phyloP scores from a whole-genome alignment of 176 grass and related monocot species.

The Oryza officinalis region DNA sequence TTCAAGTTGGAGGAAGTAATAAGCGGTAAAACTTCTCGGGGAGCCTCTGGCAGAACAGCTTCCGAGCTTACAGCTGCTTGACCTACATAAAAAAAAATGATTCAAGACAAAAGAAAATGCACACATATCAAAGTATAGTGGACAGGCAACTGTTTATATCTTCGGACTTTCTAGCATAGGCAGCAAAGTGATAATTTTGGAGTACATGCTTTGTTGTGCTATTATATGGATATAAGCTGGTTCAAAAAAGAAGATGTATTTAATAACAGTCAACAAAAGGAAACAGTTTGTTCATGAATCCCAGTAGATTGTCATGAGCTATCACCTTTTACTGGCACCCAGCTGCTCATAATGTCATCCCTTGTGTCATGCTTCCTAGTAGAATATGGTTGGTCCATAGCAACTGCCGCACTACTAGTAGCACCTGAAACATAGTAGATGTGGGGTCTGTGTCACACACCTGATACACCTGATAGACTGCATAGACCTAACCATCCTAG shows the following conservation, averaged over 20 bases:
- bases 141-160: background rate
- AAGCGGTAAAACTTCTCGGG: conserved; percentile 49
- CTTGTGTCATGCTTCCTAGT: conserved; percentile 48
- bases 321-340: conserved; percentile 43
- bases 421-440: conserved; percentile 39
- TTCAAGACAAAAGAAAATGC: background rate
- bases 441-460: conserved; percentile 12
- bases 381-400: conserved; percentile 39
- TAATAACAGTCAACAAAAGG: conserved; percentile 1
- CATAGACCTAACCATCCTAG: conserved; percentile 20
- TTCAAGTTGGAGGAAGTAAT: conserved; percentile 63
- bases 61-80: conserved; percentile 32
- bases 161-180: background rate
- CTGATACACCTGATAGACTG: conserved; percentile 10
- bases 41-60: conserved; percentile 43
- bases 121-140: background rate
- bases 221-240: background rate
- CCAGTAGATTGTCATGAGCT: background rate
- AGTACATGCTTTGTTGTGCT: conserved; percentile 4
- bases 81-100: conserved; percentile 26
- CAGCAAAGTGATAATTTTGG: conserved; percentile 18
- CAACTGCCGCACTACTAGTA: conserved; percentile 33
- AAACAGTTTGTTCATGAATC: background rate
- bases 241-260: background rate
- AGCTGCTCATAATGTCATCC: conserved; percentile 33